Evolutionary conservation across 2,329 filamentous ascomycete species (phyloP).

Genomic region (Pyricularia sp.): DNA sequence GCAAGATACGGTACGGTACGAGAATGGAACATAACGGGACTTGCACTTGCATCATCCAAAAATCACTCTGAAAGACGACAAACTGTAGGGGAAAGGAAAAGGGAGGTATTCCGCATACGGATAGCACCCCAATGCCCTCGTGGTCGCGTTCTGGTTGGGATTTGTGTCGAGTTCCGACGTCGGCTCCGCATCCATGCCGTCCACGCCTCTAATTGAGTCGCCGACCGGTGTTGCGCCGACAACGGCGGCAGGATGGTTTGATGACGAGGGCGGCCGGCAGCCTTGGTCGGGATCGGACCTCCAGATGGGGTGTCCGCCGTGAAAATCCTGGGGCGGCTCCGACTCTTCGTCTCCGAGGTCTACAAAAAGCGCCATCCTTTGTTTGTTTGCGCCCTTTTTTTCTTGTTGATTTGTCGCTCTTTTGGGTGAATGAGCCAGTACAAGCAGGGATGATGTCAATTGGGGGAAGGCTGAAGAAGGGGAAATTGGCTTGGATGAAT

Average conservation of each 20-base stretch:
- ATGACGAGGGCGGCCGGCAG: conserved; percentile 5
- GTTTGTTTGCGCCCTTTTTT: background rate
- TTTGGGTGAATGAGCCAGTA: background rate
- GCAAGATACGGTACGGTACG: background rate
- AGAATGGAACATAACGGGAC: background rate
- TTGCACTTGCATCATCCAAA: conserved; percentile 8
- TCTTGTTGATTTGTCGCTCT: background rate
- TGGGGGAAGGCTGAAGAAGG: background rate
- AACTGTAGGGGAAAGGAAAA: conserved; percentile 10
- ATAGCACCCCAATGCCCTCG: conserved; percentile 52
- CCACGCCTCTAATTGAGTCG: conserved; percentile 1
- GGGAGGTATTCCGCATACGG: conserved; percentile 39
- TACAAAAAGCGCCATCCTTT: conserved; percentile 19
- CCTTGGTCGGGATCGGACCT: conserved; percentile 7
- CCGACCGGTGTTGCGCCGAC: conserved; percentile 4
- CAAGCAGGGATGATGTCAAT: background rate
- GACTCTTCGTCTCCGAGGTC: conserved; percentile 19
- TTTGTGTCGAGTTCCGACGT: conserved; percentile 18
- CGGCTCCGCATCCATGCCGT: conserved; percentile 2
- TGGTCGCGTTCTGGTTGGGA: conserved; percentile 45
- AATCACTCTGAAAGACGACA: conserved; percentile 3
- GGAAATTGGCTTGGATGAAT: background rate
- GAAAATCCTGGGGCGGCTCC: conserved; percentile 13
- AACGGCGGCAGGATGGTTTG: background rate
- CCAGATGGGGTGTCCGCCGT: conserved; percentile 13